Evolutionary conservation across 164 flowering plant species (phyloP).

Genomic region (Cinnamomum micranthum): DNA sequence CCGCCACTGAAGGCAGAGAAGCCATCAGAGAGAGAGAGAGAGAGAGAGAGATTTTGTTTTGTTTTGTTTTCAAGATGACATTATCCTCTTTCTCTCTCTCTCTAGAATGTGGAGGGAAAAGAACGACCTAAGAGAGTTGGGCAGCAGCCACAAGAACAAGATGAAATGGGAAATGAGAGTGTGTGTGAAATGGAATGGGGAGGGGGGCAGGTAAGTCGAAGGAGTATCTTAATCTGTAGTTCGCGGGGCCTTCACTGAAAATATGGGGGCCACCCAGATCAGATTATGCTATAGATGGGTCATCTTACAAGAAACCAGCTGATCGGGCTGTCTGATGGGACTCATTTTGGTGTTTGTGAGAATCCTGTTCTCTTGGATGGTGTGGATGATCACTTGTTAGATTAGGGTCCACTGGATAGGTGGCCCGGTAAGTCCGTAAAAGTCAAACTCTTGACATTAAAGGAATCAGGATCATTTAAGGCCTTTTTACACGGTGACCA

Average conservation of each 20-base stretch:
- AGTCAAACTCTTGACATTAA: too few relatives aligned
- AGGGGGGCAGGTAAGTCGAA: neutral
- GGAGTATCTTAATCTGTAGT: neutral
- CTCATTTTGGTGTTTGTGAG: too few relatives aligned
- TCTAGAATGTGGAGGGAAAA: neutral
- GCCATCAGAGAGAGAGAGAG: conserved; percentile 43
- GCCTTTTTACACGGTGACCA: too few relatives aligned
- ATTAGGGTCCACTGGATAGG: too few relatives aligned
- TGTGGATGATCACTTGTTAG: too few relatives aligned
- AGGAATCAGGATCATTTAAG: too few relatives aligned
- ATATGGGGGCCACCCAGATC: too few relatives aligned
- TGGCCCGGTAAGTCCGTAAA: too few relatives aligned
- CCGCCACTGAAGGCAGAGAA: conserved; percentile 63
- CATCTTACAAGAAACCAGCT: too few relatives aligned
- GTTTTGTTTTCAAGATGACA: neutral
- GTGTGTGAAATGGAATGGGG: neutral
- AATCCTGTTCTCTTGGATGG: too few relatives aligned
- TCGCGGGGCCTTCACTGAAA: neutral
- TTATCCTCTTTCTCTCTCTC: conserved; percentile 3
- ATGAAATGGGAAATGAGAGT: neutral
- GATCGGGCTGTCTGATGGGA: too few relatives aligned
- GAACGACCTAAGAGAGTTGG: neutral
- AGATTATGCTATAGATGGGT: too few relatives aligned
- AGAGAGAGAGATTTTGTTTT: neutral
- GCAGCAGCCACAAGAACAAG: neutral